Evolutionary conservation across 2,329 filamentous ascomycete species (phyloP).

Genomic region (Fusarium sublunatum): DNA sequence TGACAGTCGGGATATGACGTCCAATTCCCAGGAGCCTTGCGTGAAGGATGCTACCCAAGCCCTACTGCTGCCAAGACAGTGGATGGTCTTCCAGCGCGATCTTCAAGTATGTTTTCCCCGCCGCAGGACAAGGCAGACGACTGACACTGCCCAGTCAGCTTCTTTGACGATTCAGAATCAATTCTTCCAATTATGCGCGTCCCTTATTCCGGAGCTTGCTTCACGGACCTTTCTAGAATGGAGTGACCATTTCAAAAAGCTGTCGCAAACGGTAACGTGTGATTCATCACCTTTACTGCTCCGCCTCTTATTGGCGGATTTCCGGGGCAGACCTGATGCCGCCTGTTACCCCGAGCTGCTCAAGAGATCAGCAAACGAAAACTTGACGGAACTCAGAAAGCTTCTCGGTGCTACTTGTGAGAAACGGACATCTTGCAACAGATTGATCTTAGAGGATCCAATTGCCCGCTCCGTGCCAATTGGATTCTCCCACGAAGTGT

Average conservation of each 20-base stretch:
- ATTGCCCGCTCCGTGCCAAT: neutral
- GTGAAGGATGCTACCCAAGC: no score
- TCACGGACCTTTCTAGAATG: neutral
- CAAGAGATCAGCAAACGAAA: constrained; percentile 7
- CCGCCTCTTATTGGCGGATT: neutral
- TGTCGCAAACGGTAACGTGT: no score
- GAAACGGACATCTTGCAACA: constrained; percentile 4
- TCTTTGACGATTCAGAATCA: neutral
- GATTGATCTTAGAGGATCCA: neutral
- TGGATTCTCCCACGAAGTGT: neutral
- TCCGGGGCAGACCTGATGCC: no score
- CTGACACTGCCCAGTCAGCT: neutral
- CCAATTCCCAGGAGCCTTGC: no score
- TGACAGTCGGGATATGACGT: no score
- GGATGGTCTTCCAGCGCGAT: neutral
- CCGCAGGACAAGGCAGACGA: no score
- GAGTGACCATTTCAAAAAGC: neutral
- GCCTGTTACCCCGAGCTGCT: neutral
- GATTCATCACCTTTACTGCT: no score
- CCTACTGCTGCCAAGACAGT: no score
- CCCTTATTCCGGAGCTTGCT: neutral
- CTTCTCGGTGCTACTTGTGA: constrained; percentile 3
- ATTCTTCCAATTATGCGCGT: neutral
- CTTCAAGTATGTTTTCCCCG: neutral
- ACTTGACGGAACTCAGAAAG: constrained; percentile 9